Conservation (phyloP, 2,329 filamentous ascomycete genomes). For the Aspergillus oerlinghausenensis region DNA sequence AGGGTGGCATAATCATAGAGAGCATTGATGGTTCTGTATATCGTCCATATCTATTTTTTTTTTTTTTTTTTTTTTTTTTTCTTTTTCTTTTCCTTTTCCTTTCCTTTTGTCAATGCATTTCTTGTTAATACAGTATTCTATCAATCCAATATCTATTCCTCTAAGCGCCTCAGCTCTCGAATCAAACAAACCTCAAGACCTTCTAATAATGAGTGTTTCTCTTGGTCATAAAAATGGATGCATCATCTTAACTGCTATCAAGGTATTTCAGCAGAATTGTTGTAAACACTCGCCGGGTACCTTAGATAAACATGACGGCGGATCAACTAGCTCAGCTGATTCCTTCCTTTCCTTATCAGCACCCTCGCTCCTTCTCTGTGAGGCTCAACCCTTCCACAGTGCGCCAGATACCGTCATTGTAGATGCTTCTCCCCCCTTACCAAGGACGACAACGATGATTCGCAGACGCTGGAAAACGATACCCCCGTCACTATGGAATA, state of each 20-base stretch:
- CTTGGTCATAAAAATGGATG: background rate
- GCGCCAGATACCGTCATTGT: background rate
- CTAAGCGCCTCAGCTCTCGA: background rate
- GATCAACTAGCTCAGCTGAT: background rate
- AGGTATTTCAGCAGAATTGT: too few species aligned
- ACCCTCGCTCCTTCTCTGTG: background rate
- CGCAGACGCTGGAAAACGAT: background rate
- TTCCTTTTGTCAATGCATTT: conserved; percentile 11
- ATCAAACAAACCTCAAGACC: background rate
- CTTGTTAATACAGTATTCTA: background rate
- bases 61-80: conserved; percentile 1
- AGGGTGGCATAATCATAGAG: conserved; percentile 17
- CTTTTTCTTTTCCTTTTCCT: conserved; percentile 3
- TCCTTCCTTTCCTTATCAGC: background rate
- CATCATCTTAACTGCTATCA: too few species aligned
- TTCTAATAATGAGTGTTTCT: background rate
- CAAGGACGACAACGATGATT: background rate
- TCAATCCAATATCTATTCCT: background rate
- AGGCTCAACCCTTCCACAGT: background rate
- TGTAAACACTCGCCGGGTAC: too few species aligned
- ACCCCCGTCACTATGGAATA: background rate
- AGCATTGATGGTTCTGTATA: conserved; percentile 21
- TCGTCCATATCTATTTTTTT: conserved; percentile 12
- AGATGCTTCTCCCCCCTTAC: too few species aligned
- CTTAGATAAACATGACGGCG: background rate